phyloP scores from a whole-genome alignment of 441 rosid species.

The Geranium incanum region DNA sequence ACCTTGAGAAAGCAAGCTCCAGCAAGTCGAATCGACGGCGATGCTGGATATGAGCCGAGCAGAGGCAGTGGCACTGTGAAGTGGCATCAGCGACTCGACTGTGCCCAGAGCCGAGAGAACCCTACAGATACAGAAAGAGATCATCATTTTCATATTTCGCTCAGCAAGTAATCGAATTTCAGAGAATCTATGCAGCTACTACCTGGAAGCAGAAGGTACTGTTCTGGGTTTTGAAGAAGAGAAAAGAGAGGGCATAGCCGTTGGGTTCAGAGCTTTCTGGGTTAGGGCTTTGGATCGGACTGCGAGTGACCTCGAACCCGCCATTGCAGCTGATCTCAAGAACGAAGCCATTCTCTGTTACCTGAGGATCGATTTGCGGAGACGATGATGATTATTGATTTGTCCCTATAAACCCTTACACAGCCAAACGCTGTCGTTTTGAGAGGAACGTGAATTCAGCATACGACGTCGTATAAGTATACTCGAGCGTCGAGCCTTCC shows the following conservation, averaged over 20 bases:
- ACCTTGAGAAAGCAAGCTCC: conserved; percentile 96
- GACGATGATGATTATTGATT: not conserved
- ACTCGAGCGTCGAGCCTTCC: too few species aligned
- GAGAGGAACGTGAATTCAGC: too few species aligned
- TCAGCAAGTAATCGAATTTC: not conserved
- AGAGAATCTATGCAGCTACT: not conserved
- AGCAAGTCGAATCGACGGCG: conserved; percentile 73
- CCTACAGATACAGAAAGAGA: conserved; percentile 25
- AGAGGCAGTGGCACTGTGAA: conserved; percentile 74
- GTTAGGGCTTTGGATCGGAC: conserved; percentile 41
- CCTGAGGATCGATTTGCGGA: not conserved
- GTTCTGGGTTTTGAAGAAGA: conserved; percentile 40
- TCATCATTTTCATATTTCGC: not conserved
- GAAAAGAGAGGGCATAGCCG: conserved; percentile 29
- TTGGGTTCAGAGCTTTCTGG: conserved; percentile 30
- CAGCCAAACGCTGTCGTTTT: not conserved
- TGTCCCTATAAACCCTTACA: not conserved
- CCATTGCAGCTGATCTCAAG: conserved; percentile 48
- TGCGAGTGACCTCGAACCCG: conserved; percentile 47
- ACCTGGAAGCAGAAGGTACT: conserved; percentile 52
- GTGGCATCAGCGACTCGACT: conserved; percentile 67
- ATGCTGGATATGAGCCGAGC: conserved; percentile 72
- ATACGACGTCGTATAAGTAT: too few species aligned
- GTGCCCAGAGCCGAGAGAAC: conserved; percentile 52
- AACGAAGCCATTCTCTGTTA: conserved; percentile 50